Percentiles rank a stretch among this genome's conserved stretches.
These are phyloP conservation scores for Tylopilus intermedius DNA, from an alignment of 768 basidiomycete species.

Conservation along the genomic window DNA sequence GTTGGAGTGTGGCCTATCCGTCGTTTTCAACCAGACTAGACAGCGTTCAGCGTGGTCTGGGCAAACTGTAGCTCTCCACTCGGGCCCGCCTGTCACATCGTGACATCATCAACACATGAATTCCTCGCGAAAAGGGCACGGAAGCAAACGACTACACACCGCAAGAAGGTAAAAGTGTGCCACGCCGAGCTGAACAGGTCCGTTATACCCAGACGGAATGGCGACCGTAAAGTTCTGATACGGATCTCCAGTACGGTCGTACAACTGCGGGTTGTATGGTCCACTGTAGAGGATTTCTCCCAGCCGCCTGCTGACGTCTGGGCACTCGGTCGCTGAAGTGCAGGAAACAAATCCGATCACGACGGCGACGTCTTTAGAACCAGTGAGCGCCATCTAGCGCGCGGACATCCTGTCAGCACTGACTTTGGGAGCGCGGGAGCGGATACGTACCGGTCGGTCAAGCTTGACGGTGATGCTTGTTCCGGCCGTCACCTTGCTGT, in stretches of 20 bases:
- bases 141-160: not conserved
- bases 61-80: not conserved
- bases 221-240: constrained; percentile 7
- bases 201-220: not conserved
- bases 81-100: not conserved
- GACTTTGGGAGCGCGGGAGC: not conserved
- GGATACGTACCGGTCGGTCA: constrained; percentile 36
- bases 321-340: not conserved
- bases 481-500: constrained; percentile 33
- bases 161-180: constrained; percentile 3
- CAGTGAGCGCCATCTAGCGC: not conserved
- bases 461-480: constrained; percentile 36
- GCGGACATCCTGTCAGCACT: not conserved
- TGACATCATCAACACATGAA: not conserved
- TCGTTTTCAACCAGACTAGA: not conserved
- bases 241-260: not conserved
- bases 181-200: constrained; percentile 1
- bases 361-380: constrained; percentile 3
- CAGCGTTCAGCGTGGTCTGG: not conserved
- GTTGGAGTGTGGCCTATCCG: not conserved
- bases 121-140: not conserved
- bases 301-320: not conserved
- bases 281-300: constrained; percentile 7
- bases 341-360: constrained; percentile 7
- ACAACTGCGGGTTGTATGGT: not conserved